These are phyloP conservation scores for Nitzschia sp. DNA, from an alignment of 108 stramenopile species.

Conservation along the genomic window DNA sequence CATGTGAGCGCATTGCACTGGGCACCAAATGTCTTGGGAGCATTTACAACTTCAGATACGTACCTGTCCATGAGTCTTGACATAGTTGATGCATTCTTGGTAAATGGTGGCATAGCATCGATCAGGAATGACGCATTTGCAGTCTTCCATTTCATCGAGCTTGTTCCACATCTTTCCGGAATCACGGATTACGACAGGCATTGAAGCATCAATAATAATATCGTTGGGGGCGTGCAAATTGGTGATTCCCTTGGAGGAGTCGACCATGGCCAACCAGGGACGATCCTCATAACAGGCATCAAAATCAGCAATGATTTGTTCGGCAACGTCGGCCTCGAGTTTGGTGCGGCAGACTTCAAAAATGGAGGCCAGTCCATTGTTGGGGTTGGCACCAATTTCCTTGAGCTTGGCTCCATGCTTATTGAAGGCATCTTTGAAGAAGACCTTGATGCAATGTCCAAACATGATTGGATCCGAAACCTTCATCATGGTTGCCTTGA, in stretches of 20 bases:
- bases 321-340: constrained; percentile 50
- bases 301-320: constrained; percentile 75
- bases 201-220: constrained; percentile 92
- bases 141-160: constrained; percentile 82
- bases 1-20: background rate
- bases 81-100: constrained; percentile 87
- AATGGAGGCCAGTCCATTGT: constrained; percentile 80
- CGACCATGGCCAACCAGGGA: constrained; percentile 94
- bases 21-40: background rate
- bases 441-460: constrained; percentile 88
- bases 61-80: constrained; percentile 80
- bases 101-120: constrained; percentile 92
- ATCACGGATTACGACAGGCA: constrained; percentile 92
- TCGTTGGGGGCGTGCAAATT: constrained; percentile 87
- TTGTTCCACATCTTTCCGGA: constrained; percentile 97
- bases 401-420: constrained; percentile 82
- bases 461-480: constrained; percentile 93
- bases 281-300: constrained; percentile 81
- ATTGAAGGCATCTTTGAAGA: constrained; percentile 86
- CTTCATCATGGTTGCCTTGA: constrained; percentile 98
- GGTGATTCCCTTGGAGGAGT: constrained; percentile 91
- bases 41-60: background rate
- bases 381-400: constrained; percentile 90
- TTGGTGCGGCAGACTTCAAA: constrained; percentile 66
- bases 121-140: constrained; percentile 92